Percentiles rank a stretch among this genome's conserved stretches.
Conservation (phyloP, 1,284 basidiomycete species). For the Rhodotorula sp. region DNA sequence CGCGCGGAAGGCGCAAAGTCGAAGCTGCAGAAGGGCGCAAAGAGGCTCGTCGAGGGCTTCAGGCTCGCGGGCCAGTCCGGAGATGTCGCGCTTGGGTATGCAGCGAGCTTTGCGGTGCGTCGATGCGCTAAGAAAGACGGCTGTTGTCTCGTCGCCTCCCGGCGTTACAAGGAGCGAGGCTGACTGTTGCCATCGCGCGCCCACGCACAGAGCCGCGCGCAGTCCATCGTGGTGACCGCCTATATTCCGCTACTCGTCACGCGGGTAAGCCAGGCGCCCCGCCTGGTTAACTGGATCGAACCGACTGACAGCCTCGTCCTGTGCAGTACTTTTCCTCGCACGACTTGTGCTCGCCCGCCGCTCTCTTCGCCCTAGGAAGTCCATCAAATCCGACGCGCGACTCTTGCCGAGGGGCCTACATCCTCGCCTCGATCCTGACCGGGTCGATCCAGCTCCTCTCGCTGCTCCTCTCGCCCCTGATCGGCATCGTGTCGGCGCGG, state of each 20-base stretch:
- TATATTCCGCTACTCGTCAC: slow-evolving; percentile 40
- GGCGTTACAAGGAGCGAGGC: neutral
- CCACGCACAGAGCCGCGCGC: slow-evolving; percentile 18
- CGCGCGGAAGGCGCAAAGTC: neutral
- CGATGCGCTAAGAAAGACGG: neutral
- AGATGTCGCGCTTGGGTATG: slow-evolving; percentile 28
- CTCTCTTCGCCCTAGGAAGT: neutral
- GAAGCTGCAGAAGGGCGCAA: neutral
- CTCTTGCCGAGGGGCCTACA: slow-evolving; percentile 36
- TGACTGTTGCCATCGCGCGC: no score
- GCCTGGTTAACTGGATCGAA: neutral
- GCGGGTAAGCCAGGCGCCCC: slow-evolving; percentile 12
- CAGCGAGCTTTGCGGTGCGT: slow-evolving; percentile 37
- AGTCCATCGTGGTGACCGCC: slow-evolving; percentile 27
- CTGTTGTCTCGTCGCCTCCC: no score
- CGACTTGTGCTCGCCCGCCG: neutral
- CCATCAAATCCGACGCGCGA: neutral
- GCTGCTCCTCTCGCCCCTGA: slow-evolving; percentile 36
- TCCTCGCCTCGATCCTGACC: slow-evolving; percentile 38
- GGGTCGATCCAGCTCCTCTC: slow-evolving; percentile 41
- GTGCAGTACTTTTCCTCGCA: slow-evolving; percentile 27
- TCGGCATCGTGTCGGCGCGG: slow-evolving; percentile 22
- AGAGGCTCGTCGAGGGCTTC: slow-evolving; percentile 29
- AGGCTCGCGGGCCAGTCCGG: slow-evolving; percentile 16
- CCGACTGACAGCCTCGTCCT: no score